A percentile compares a stretch with the other conserved stretches of the same genome.
These are phyloP conservation scores for Dinochytrium kinnereticum DNA, from an alignment of 371 early-diverging fungal species.

Conservation along the genomic window DNA sequence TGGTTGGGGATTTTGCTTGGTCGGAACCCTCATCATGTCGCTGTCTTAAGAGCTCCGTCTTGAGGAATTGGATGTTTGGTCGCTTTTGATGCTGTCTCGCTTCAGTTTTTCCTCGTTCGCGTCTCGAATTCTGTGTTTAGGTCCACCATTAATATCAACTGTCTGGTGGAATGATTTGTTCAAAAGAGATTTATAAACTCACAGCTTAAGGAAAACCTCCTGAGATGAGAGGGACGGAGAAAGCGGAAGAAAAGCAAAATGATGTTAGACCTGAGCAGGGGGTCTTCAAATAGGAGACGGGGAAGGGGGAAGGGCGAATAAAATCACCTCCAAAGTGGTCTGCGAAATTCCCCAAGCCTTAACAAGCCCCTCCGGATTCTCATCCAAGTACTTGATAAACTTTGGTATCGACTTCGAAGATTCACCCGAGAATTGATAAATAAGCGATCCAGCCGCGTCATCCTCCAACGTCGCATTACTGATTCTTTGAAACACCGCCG, in stretches of 20 bases:
- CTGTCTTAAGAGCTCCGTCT: too few species aligned
- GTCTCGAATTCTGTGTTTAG: not conserved
- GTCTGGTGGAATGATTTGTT: too few species aligned
- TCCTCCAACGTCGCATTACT: slow-evolving; percentile 65
- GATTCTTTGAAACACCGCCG: slow-evolving; percentile 34
- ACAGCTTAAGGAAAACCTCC: slow-evolving; percentile 21
- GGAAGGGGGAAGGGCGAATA: slow-evolving; percentile 13
- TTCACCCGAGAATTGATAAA: slow-evolving; percentile 63
- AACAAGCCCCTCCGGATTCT: slow-evolving; percentile 50
- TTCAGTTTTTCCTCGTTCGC: slow-evolving; percentile 2
- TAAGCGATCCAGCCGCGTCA: slow-evolving; percentile 67
- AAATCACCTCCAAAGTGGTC: slow-evolving; percentile 64
- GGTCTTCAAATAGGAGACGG: not conserved
- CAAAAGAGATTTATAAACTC: too few species aligned
- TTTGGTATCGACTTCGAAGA: slow-evolving; percentile 51
- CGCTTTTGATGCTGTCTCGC: not conserved
- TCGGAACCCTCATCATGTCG: too few species aligned
- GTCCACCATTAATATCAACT: not conserved
- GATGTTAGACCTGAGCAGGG: not conserved
- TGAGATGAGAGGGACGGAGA: too few species aligned
- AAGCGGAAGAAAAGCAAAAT: not conserved
- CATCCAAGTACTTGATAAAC: slow-evolving; percentile 57
- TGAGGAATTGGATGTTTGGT: not conserved
- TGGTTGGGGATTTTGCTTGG: too few species aligned
- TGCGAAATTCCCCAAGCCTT: slow-evolving; percentile 68